Evolutionary conservation across 306 rosid genomes (phyloP), one percentile per base, ranked within the genome.

Genomic region (Geum urbanum): DNA sequence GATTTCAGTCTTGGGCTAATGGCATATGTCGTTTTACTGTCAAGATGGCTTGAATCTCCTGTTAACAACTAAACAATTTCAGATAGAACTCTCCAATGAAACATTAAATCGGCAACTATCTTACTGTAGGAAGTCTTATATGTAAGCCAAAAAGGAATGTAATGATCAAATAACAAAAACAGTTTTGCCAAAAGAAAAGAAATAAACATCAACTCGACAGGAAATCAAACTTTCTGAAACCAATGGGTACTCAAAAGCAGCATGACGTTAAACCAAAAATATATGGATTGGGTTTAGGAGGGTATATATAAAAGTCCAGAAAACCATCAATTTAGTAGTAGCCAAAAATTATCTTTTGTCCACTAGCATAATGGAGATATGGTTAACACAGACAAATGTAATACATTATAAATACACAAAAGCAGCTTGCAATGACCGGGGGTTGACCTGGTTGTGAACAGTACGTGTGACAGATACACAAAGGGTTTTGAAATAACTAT

Each of bases 1-100:
- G 66, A 46, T 82, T 85, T 80, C 72, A 87, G 80, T 66, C 83
- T 80, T 44, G 63, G 78, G 53, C 86, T 72, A 79, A 85, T 47
- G 46, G 91, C 79, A 75, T 85, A 91, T 50, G 64, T 60, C 50
- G 89, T 73, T 64, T 66, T 72, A 50, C 71, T 76, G 19, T 66
- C 59, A 22, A 32, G 72, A 76, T 67, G 78, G 39, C 52, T 81
- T 54, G 77, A 62, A 57, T 32, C 75, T 43, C 74, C 90, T 86
- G 87, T 35, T 47, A 73, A 56, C 47, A 79, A 74, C 40, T 11
- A 65, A 44, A 71, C 27, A 69, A 46, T 5, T 14, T 68, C 72
- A 67, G 67, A 49, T 56, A 61, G 1, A 39, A 64, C n/a, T 63
- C 61, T 52, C 39, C 13, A 59, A 45, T 51, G 32, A 18, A 60